Conservation (phyloP, 2,329 filamentous ascomycete genomes). For the Paracoccidioides lutzii region DNA sequence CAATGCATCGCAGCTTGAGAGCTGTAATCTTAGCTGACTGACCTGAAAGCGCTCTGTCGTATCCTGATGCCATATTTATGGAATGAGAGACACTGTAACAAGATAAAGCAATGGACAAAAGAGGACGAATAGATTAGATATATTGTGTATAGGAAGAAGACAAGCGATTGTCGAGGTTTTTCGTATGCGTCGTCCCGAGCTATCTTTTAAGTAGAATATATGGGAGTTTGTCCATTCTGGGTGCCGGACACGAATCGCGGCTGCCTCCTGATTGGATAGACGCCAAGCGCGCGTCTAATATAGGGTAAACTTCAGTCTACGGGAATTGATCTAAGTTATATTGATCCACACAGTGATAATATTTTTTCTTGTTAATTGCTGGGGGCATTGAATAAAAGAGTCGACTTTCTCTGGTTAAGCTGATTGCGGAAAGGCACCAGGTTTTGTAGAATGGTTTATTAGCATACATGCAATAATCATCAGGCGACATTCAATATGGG, state of each 20-base stretch:
- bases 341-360: too few relatives aligned
- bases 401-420: too few relatives aligned
- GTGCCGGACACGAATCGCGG: slow-evolving; percentile 8
- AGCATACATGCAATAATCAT: too few relatives aligned
- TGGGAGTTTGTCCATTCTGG: background rate
- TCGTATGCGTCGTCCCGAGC: background rate
- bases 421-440: too few relatives aligned
- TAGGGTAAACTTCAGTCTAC: background rate
- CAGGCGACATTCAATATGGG: too few relatives aligned
- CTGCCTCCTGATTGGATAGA: slow-evolving; percentile 6
- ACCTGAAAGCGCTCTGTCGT: slow-evolving; percentile 98
- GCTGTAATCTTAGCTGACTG: slow-evolving; percentile 29
- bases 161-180: background rate
- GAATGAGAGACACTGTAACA: background rate
- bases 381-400: too few relatives aligned
- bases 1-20: slow-evolving; percentile 1
- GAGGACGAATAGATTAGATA: background rate
- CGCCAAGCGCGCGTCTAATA: slow-evolving; percentile 7
- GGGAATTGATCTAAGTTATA: background rate
- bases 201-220: too few relatives aligned
- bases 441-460: too few relatives aligned
- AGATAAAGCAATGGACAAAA: background rate
- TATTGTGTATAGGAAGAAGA: background rate
- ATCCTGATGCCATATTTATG: slow-evolving; percentile 70
- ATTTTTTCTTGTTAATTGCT: too few relatives aligned